Percentiles rank a stretch among this genome's conserved stretches.
These are phyloP conservation scores for Suillus hirtellus DNA, from an alignment of 768 basidiomycete genomes.

Conservation along the genomic window DNA sequence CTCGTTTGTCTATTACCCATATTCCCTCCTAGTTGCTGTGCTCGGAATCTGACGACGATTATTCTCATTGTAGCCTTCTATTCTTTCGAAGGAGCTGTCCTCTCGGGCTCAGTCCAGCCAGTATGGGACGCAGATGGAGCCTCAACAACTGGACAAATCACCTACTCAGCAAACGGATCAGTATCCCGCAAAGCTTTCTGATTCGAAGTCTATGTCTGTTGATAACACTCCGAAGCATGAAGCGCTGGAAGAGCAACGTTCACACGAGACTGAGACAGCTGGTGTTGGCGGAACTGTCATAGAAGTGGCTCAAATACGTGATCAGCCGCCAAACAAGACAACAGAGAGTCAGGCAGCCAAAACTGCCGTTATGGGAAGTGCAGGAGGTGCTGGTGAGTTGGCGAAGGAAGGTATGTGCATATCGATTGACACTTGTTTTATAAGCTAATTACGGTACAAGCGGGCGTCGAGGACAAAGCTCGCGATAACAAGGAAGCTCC, in stretches of 20 bases:
- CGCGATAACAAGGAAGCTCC: background rate
- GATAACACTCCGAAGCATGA: background rate
- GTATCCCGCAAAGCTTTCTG: background rate
- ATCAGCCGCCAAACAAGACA: background rate
- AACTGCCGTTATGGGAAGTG: background rate
- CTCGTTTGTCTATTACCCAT: background rate
- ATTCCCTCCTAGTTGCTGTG: too few relatives aligned
- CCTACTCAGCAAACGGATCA: background rate
- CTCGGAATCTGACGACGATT: background rate
- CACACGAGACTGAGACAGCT: background rate
- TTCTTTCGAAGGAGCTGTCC: background rate
- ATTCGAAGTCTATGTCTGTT: background rate
- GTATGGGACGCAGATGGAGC: background rate
- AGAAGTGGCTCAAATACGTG: background rate
- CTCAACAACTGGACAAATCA: background rate
- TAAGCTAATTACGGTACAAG: background rate
- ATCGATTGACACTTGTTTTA: background rate
- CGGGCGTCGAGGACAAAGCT: background rate
- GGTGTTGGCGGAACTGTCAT: too few relatives aligned
- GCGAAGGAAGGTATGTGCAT: conserved; percentile 17
- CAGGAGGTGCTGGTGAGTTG: background rate
- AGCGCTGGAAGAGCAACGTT: background rate
- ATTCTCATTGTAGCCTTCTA: background rate
- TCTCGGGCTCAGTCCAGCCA: background rate
- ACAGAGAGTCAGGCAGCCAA: background rate